Evolutionary conservation across 441 rosid genomes (phyloP), one percentile per base, ranked within the genome.

Genomic region (Erodium moschatum): DNA sequence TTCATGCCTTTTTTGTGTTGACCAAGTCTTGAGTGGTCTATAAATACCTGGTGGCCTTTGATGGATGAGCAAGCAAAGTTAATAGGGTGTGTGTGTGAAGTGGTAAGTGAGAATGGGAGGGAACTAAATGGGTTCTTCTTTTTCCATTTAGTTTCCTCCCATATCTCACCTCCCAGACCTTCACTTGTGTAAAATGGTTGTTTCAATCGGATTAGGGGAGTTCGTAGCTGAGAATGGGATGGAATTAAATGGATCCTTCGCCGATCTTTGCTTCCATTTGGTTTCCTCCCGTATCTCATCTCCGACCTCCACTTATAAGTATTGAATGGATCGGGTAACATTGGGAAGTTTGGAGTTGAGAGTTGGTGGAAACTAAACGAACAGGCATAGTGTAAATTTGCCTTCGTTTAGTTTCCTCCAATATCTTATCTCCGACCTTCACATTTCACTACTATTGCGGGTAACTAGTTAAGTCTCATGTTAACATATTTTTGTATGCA

Each of bases 61-160:
- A 15, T n/a, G 50, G n/a, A 44, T 11, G n/a, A 44, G 11, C 50
- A 44, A 44, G 2, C 50, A 44, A n/a, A 44, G 40, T 35, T 35
- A 35, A 35, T 35, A 35, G 40, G 1, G 31, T 29, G 31, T 29
- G 31, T 35, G 40, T 35, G 40, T 35, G 9, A 35, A 35, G 13
- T 44, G 13, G 63, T 56, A 56, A 8, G 12, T 56, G 27, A 56
- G 63, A 19, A 56, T 56, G 63, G 63, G 63, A 56, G 24, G 29
- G 11, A 56, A 56, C 63, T 56, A 56, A 56, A 56, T 56, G 63
- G 21, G 12, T 19, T 8, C 24, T 19, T 8, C 21, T 18, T 19
- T 19, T 54, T 19, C 11, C 63, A 56, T 56, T 56, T 56, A 56
- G 63, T 56, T 56, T 56, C 63, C 63, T 56, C 63, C 63, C 63